Evolutionary conservation across 768 basidiomycete species (phyloP).

Genomic region (Lactarius deliciosus): DNA sequence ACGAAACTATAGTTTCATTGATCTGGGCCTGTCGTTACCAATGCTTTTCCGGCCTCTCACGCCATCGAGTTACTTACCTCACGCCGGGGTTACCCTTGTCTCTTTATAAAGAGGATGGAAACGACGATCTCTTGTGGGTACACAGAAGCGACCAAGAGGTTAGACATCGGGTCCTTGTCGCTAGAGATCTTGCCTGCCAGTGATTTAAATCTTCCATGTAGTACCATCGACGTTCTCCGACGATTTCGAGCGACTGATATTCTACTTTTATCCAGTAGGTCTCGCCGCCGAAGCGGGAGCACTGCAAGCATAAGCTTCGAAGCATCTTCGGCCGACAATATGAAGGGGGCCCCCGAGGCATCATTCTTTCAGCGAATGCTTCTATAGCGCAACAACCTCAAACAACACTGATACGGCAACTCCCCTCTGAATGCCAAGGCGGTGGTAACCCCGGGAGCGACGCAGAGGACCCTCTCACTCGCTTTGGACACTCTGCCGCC

Average conservation of each 20-base stretch:
- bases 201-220: slow-evolving; percentile 17
- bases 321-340: slow-evolving; percentile 25
- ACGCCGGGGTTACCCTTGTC: slow-evolving; percentile 9
- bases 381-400: slow-evolving; percentile 22
- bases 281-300: slow-evolving; percentile 25
- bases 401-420: slow-evolving; percentile 21
- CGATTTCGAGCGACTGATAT: slow-evolving; percentile 17
- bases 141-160: slow-evolving; percentile 19
- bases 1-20: slow-evolving; percentile 1
- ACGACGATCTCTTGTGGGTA: slow-evolving; percentile 16
- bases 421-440: slow-evolving; percentile 19
- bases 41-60: slow-evolving; percentile 14
- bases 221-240: slow-evolving; percentile 18
- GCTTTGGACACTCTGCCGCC: slow-evolving; percentile 17
- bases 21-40: slow-evolving; percentile 12
- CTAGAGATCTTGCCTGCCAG: slow-evolving; percentile 20
- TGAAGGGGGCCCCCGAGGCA: slow-evolving; percentile 17
- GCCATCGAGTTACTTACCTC: slow-evolving; percentile 17
- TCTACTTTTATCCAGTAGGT: slow-evolving; percentile 22
- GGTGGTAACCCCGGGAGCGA: slow-evolving; percentile 27
- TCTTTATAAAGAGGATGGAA: slow-evolving; percentile 25
- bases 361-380: slow-evolving; percentile 21
- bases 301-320: slow-evolving; percentile 18
- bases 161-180: slow-evolving; percentile 20
- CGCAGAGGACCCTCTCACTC: neutral